A percentile compares a stretch with the other conserved stretches of the same genome.
Conservation (phyloP, 306 rosid species). For the Echinosophora koreensis region DNA sequence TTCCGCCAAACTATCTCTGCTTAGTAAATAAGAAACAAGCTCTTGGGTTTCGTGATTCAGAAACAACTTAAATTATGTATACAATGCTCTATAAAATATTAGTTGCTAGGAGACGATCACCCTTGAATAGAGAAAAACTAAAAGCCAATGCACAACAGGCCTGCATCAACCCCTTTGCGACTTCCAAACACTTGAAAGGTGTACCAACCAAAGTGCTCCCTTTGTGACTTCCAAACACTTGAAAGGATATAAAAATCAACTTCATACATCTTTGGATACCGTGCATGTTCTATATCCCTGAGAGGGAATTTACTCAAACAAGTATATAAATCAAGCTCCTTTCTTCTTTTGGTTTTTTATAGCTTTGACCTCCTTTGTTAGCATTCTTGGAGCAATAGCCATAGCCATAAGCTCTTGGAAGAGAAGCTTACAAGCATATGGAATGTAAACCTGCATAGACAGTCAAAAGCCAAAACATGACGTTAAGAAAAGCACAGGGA, state of each 20-base stretch:
- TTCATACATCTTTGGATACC: background rate
- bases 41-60: background rate
- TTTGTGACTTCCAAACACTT: conserved; percentile 15
- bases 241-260: too few species aligned
- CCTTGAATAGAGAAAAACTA: background rate
- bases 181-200: conserved; percentile 6
- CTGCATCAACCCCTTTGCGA: background rate
- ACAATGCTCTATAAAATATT: conserved; percentile 10
- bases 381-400: conserved; percentile 99
- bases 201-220: background rate
- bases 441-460: conserved; percentile 83
- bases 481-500: conserved; percentile 21
- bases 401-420: conserved; percentile 99
- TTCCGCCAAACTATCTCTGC: background rate
- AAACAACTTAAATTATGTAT: conserved; percentile 24
- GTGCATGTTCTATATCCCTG: background rate
- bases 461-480: conserved; percentile 31
- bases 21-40: conserved; percentile 6
- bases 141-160: too few species aligned
- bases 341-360: conserved; percentile 79
- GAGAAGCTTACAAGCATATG: conserved; percentile 95
- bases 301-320: conserved; percentile 3
- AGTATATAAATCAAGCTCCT: conserved; percentile 58
- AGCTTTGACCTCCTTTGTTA: conserved; percentile 80
- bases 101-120: conserved; percentile 1